Evolutionary conservation across 2,329 filamentous ascomycete genomes (phyloP).

Genomic region (Shiraia bambusicola): DNA sequence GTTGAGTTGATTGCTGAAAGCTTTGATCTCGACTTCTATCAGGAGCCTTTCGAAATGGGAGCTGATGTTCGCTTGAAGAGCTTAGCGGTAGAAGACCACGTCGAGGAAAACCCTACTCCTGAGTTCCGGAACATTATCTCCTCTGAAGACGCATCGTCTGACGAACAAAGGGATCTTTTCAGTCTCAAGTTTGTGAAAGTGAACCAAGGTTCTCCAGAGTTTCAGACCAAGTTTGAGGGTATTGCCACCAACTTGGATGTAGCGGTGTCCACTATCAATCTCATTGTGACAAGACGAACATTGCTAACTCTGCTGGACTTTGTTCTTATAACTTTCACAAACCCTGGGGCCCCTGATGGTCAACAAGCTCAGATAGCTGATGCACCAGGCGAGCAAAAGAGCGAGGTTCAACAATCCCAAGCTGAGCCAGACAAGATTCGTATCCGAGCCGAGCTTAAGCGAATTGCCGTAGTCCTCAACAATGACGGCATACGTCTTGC

Average conservation of each 20-base stretch:
- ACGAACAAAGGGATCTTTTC: constrained; percentile 78
- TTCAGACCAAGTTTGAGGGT: constrained; percentile 86
- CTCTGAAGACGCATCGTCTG: constrained; percentile 71
- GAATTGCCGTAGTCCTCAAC: constrained; percentile 91
- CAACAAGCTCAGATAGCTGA: constrained; percentile 33
- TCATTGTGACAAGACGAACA: constrained; percentile 91
- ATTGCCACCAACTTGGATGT: constrained; percentile 92
- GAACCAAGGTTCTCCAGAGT: constrained; percentile 88
- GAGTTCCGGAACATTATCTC: constrained; percentile 99
- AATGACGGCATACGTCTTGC: constrained; percentile 95
- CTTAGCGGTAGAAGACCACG: constrained; percentile 89
- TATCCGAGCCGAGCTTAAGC: constrained; percentile 90
- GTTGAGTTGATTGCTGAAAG: constrained; percentile 89
- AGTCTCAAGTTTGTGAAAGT: constrained; percentile 87
- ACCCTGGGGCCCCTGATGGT: constrained; percentile 53
- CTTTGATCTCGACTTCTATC: constrained; percentile 84
- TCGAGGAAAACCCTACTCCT: constrained; percentile 77
- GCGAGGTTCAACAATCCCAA: constrained; percentile 41
- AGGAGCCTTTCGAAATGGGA: constrained; percentile 87
- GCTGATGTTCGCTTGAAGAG: constrained; percentile 87
- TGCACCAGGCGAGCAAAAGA: constrained; percentile 38
- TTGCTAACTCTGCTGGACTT: constrained; percentile 92
- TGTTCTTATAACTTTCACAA: constrained; percentile 86
- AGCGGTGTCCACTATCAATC: constrained; percentile 89
- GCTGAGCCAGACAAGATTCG: constrained; percentile 73